These are phyloP conservation scores for Heliosperma pusillum DNA, from an alignment of 148 eudicot species.

Conservation along the genomic window DNA sequence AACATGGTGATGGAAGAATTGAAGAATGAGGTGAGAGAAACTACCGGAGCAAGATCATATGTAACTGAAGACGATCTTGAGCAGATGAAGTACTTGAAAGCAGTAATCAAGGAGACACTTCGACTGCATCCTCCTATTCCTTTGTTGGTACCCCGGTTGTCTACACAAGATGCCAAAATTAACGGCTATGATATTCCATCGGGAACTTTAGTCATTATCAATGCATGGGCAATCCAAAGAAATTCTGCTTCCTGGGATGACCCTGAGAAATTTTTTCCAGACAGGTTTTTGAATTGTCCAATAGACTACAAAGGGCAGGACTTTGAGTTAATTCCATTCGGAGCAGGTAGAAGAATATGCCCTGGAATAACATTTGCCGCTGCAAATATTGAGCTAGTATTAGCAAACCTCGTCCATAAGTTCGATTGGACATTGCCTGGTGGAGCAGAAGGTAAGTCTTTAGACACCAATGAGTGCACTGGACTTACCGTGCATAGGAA, in stretches of 20 bases:
- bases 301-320: slow-evolving; percentile 33
- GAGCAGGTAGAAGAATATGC: slow-evolving; percentile 39
- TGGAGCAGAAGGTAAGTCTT: slow-evolving; percentile 16
- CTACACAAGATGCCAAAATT: slow-evolving; percentile 26
- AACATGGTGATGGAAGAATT: slow-evolving; percentile 43
- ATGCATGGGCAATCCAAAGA: slow-evolving; percentile 39
- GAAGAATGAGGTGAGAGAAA: slow-evolving; percentile 27
- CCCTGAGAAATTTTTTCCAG: slow-evolving; percentile 33
- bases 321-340: slow-evolving; percentile 35
- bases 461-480: slow-evolving; percentile 28
- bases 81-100: slow-evolving; percentile 33
- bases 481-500: slow-evolving; percentile 28
- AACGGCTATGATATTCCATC: slow-evolving; percentile 28
- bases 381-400: slow-evolving; percentile 26
- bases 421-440: slow-evolving; percentile 34
- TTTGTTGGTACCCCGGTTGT: slow-evolving; percentile 25
- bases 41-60: slow-evolving; percentile 13
- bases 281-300: slow-evolving; percentile 30
- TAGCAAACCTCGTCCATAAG: slow-evolving; percentile 31
- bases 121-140: slow-evolving; percentile 35
- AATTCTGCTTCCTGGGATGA: slow-evolving; percentile 32
- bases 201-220: slow-evolving; percentile 23
- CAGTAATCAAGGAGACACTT: slow-evolving; percentile 37
- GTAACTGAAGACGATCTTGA: slow-evolving; percentile 32
- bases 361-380: slow-evolving; percentile 35